phyloP scores from a whole-genome alignment of 2,329 filamentous ascomycete species.

The Arthrobotrys megalospora region DNA sequence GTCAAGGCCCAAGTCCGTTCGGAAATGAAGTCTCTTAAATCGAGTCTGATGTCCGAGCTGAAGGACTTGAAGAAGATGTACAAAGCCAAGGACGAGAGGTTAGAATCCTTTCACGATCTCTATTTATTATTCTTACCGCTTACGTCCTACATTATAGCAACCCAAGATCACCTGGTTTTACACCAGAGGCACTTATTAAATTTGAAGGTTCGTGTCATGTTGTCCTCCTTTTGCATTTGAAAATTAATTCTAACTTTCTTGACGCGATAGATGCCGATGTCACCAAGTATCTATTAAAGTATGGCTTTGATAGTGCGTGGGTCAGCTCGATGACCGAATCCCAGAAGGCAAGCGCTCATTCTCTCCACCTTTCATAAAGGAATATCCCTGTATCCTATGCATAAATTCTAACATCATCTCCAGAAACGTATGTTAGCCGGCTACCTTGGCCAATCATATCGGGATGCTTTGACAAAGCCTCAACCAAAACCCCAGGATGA shows the following conservation, averaged over 20 bases:
- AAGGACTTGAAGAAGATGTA: slow-evolving; percentile 60
- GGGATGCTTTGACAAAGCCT: slow-evolving; percentile 58
- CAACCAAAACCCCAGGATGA: slow-evolving; percentile 43
- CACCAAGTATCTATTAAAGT: slow-evolving; percentile 57
- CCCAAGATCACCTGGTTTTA: slow-evolving; percentile 58
- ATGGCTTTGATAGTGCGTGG: slow-evolving; percentile 57
- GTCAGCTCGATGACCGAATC: slow-evolving; percentile 59
- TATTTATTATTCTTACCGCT: slow-evolving; percentile 5
- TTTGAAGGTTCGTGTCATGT: slow-evolving; percentile 48
- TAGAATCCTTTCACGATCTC: background rate
- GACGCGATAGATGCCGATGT: slow-evolving; percentile 44
- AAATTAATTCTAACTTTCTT: background rate
- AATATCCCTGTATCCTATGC: slow-evolving; percentile 37
- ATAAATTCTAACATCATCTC: slow-evolving; percentile 45
- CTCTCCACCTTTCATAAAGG: slow-evolving; percentile 25
- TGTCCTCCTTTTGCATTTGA: background rate
- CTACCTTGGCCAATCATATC: slow-evolving; percentile 60
- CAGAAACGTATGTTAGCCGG: slow-evolving; percentile 61
- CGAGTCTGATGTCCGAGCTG: slow-evolving; percentile 47
- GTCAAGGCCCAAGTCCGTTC: slow-evolving; percentile 60
- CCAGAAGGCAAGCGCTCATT: slow-evolving; percentile 41
- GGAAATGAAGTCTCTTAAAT: slow-evolving; percentile 59
- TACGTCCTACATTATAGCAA: slow-evolving; percentile 32
- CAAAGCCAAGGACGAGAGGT: slow-evolving; percentile 58
- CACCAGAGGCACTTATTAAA: slow-evolving; percentile 50